A percentile compares a stretch with the other conserved stretches of the same genome.
phyloP scores from a whole-genome alignment of 2,329 filamentous ascomycete species.

The Ramularia endophylla region DNA sequence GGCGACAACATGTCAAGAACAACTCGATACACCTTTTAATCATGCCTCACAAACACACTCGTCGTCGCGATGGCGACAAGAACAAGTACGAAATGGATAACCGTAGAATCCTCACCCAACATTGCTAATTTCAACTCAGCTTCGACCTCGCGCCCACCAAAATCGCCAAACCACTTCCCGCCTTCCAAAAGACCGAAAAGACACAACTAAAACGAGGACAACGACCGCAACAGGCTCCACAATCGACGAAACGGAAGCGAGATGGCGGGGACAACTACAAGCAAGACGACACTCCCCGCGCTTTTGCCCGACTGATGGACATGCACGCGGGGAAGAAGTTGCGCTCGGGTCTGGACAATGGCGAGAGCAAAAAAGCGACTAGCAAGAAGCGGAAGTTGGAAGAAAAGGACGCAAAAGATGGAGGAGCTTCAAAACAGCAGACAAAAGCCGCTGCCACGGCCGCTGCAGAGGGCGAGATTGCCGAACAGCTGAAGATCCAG shows the following conservation, averaged over 20 bases:
- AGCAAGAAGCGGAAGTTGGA: conserved; percentile 41
- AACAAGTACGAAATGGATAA: too few relatives aligned
- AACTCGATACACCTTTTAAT: too few relatives aligned
- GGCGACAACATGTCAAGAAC: too few relatives aligned
- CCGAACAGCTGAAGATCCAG: conserved; percentile 60
- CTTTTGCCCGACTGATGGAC: conserved; percentile 81
- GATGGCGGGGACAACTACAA: conserved; percentile 43
- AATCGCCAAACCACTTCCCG: conserved; percentile 54
- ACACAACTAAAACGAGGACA: conserved; percentile 26
- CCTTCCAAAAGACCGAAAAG: conserved; percentile 39
- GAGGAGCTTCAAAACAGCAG: neutral
- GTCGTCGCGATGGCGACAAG: conserved; percentile 29
- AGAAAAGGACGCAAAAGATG: conserved; percentile 9
- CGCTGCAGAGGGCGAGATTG: conserved; percentile 6
- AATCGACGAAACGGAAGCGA: conserved; percentile 26
- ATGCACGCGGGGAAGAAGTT: conserved; percentile 53
- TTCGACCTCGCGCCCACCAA: conserved; percentile 57
- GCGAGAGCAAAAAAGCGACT: conserved; percentile 43
- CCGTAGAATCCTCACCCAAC: conserved; percentile 32
- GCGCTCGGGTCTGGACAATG: conserved; percentile 64
- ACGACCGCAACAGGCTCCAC: conserved; percentile 12
- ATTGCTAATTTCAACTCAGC: conserved; percentile 37
- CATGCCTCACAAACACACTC: conserved; percentile 32
- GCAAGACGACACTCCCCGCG: conserved; percentile 77
- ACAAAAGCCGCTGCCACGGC: conserved; percentile 5